Base-by-base conservation (phyloP, 805 yeast species). In the Schizosaccharomyces japonicus region DNA sequence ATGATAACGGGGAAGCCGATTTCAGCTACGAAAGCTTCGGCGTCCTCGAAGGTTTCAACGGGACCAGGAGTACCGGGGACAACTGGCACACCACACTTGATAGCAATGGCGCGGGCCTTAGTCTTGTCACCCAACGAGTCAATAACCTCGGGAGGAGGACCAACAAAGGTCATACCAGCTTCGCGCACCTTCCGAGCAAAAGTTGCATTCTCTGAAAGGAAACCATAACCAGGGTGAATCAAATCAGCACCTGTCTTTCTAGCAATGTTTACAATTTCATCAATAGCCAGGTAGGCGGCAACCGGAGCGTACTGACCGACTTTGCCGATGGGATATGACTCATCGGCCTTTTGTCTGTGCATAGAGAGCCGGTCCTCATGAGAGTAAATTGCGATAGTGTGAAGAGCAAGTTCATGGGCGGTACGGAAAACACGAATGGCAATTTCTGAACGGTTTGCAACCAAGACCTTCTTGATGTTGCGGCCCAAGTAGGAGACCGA, bases 61-160 rank as follows among this genome's bases (percentile, higher is more conserved):
- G 98, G 96, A 36, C 96, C 98, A 5, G 92, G 93, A 11, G 96
- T 85, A 60, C 98, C 98, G 5, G 98, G 98, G 25, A 87, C 95
- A 33, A 78, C 79, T 11, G 98, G 96, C 17, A 87, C 98, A 49
- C 75, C 62, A 57, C 82, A 82, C 53, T 69, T 68, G 46, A 70
- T 72, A 48, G 98, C 98, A 57, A 87, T 70, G 55, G 68, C 73
- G 68, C 98, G 76, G 44, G 98, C 98, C 53, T 83, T 72, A 39
- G 90, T 96, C 68, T 87, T 87, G 66, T 87, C 98, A 62, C 98
- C 98, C 28, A 87, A 95, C 15, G 90, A 66, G 56, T 87, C 95
- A 56, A 87, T 87, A 51, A 92, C 90, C 49, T 68, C 67, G 57
- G 79, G 74, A 19, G 84, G 73, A 27, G 98, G 98, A 25, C 98